Evolutionary conservation across 1,284 basidiomycete species (phyloP).

Genomic region (Agaricales sp.): DNA sequence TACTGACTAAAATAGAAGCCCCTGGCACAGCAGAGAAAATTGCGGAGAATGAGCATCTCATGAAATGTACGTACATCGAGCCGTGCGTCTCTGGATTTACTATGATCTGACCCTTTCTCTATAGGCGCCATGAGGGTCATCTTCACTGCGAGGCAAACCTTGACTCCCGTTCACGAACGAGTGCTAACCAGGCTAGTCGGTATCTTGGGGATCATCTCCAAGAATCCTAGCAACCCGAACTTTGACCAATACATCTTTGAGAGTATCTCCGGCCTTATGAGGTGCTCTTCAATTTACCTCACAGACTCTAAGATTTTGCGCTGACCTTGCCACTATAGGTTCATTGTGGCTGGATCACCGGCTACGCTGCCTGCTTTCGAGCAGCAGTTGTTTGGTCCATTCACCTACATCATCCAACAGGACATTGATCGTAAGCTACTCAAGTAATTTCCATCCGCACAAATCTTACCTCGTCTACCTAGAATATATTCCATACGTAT

Average conservation of each 20-base stretch:
- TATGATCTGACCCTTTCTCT: conserved; percentile 4
- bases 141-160: conserved; percentile 74
- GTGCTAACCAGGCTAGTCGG: conserved; percentile 68
- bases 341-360: conserved; percentile 66
- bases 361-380: conserved; percentile 72
- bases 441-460: too few species aligned
- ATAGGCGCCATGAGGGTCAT: conserved; percentile 90
- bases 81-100: neutral
- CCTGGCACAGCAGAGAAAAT: conserved; percentile 88
- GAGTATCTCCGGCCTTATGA: conserved; percentile 84
- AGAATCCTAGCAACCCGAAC: conserved; percentile 94
- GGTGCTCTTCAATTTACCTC: conserved; percentile 34
- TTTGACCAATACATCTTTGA: conserved; percentile 99
- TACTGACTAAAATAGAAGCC: conserved; percentile 76
- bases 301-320: conserved; percentile 3
- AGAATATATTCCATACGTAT: conserved; percentile 98
- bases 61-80: conserved; percentile 83
- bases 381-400: conserved; percentile 74
- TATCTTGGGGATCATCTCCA: conserved; percentile 82
- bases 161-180: conserved; percentile 61
- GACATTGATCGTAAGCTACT: conserved; percentile 77
- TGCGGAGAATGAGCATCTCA: conserved; percentile 95
- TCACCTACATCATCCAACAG: conserved; percentile 81
- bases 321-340: conserved; percentile 33
- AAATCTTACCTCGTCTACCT: neutral